Conservation (phyloP, 2,329 filamentous ascomycete species). For the Trichoderma sp. region DNA sequence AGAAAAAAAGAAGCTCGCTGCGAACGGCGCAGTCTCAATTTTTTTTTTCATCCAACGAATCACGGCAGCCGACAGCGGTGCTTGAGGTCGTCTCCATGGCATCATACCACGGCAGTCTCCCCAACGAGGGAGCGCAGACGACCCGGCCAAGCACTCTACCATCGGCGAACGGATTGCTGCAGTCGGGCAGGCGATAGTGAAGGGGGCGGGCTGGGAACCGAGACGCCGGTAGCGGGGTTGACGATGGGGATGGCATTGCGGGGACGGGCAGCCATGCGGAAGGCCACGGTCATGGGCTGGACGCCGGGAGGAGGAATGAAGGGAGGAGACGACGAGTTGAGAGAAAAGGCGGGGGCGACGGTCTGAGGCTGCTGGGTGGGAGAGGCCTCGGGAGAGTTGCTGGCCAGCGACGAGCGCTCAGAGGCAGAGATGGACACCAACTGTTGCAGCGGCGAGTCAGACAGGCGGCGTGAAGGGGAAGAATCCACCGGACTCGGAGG, state of each 20-base stretch:
- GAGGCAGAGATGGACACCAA: constrained; percentile 88
- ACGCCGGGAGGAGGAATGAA: constrained; percentile 64
- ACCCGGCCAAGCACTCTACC: constrained; percentile 41
- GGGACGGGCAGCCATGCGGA: constrained; percentile 83
- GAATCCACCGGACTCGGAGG: constrained; percentile 20
- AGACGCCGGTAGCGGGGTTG: constrained; percentile 86
- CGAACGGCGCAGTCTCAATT: constrained; percentile 34
- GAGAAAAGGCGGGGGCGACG: constrained; percentile 72
- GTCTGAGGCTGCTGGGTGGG: constrained; percentile 84
- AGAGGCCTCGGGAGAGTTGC: constrained; percentile 87
- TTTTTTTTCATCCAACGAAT: constrained; percentile 29
- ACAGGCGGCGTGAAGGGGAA: constrained; percentile 22
- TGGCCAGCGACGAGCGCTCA: constrained; percentile 91
- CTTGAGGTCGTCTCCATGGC: constrained; percentile 32
- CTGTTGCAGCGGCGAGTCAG: constrained; percentile 50
- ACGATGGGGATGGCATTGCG: constrained; percentile 98
- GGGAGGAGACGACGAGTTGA: constrained; percentile 63
- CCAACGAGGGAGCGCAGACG: constrained; percentile 31
- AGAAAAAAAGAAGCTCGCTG: constrained; percentile 38
- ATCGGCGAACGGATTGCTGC: constrained; percentile 54
- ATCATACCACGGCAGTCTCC: constrained; percentile 17
- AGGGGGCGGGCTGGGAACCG: constrained; percentile 82
- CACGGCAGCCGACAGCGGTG: constrained; percentile 35
- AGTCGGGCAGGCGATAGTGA: constrained; percentile 62
- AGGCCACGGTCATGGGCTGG: constrained; percentile 60